These are phyloP conservation scores for Fusarium newnesense DNA, from an alignment of 2,329 filamentous ascomycete genomes.

Conservation along the genomic window DNA sequence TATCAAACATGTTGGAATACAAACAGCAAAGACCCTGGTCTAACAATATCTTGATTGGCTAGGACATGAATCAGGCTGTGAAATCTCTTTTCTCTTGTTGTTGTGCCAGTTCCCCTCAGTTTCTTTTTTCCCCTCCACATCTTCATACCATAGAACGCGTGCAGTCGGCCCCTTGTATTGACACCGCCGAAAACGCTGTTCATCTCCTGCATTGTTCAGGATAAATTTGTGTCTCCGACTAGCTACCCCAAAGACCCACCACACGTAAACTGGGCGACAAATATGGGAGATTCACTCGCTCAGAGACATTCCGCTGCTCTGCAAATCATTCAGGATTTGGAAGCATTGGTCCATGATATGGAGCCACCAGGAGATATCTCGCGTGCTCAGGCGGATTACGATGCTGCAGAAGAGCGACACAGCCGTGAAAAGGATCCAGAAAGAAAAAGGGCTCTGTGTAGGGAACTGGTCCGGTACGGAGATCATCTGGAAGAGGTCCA, in stretches of 20 bases:
- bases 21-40: not conserved
- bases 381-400: not conserved
- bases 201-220: accelerated
- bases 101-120: not conserved
- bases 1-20: not conserved
- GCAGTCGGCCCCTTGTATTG: not conserved
- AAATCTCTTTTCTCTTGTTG: not conserved
- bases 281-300: not conserved
- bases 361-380: not conserved
- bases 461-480: accelerated
- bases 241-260: not conserved
- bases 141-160: not conserved
- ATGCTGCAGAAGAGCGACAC: not conserved
- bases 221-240: not conserved
- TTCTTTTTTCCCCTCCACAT: not conserved
- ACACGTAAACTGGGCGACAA: not conserved
- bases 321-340: accelerated
- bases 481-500: accelerated
- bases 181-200: not conserved
- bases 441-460: accelerated
- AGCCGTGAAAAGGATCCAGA: accelerated
- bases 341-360: not conserved
- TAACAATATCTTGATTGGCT: not conserved
- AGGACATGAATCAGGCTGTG: not conserved
- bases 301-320: accelerated